Conservation (phyloP, 495 filamentous ascomycete species). For the Astrocystis sublimbata region DNA sequence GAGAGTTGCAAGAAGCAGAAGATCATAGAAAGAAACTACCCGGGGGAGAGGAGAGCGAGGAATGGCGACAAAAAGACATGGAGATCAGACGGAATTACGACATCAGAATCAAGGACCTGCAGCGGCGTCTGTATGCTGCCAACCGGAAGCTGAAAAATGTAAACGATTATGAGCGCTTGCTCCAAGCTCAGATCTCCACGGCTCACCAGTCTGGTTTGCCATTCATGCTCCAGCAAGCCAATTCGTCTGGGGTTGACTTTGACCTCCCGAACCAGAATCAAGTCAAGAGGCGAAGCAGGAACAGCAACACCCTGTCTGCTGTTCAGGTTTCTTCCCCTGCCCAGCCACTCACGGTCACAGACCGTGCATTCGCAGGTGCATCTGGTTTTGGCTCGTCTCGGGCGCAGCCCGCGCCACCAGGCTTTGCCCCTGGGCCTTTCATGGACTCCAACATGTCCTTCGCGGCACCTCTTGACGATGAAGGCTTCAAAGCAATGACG, state of each 20-base stretch:
- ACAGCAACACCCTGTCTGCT: slow-evolving; percentile 57
- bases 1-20: slow-evolving; percentile 53
- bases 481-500: slow-evolving; percentile 46
- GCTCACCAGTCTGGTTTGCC: slow-evolving; percentile 34
- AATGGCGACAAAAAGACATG: slow-evolving; percentile 50
- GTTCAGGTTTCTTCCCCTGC: slow-evolving; percentile 42
- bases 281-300: slow-evolving; percentile 55
- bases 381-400: slow-evolving; percentile 41
- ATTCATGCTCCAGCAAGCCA: slow-evolving; percentile 45
- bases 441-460: slow-evolving; percentile 48
- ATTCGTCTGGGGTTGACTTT: slow-evolving; percentile 50
- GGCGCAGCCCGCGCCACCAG: slow-evolving; percentile 45
- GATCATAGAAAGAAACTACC: slow-evolving; percentile 53
- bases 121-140: slow-evolving; percentile 40
- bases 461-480: slow-evolving; percentile 43
- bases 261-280: slow-evolving; percentile 48
- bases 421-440: slow-evolving; percentile 54
- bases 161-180: slow-evolving; percentile 43
- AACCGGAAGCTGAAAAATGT: slow-evolving; percentile 37
- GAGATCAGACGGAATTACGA: slow-evolving; percentile 49
- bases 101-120: slow-evolving; percentile 43
- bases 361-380: slow-evolving; percentile 35
- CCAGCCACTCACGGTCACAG: slow-evolving; percentile 40
- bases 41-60: slow-evolving; percentile 55
- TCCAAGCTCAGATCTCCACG: slow-evolving; percentile 32